A percentile compares a stretch with the other conserved stretches of the same genome.
Evolutionary conservation across 768 basidiomycete species (phyloP).

Genomic region (Suillus cothurnatus): DNA sequence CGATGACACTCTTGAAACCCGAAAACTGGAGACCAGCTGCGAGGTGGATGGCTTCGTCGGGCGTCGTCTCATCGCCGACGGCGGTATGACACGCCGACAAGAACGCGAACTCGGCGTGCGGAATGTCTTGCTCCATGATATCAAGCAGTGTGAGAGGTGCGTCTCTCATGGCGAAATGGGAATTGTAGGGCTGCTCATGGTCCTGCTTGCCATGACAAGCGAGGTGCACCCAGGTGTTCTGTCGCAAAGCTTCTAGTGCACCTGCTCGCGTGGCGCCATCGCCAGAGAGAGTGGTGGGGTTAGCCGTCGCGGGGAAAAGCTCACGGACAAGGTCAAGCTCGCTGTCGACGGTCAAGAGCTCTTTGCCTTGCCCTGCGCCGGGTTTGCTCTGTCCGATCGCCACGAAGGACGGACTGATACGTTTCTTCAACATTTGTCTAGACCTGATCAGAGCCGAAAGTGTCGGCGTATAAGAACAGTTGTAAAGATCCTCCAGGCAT

Average conservation of each 20-base stretch:
- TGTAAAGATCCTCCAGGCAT: background rate
- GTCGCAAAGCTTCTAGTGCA: background rate
- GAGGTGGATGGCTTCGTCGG: background rate
- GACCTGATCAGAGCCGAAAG: background rate
- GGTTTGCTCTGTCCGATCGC: background rate
- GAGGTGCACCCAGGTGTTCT: conserved; percentile 20
- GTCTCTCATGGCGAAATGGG: background rate
- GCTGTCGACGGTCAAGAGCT: background rate
- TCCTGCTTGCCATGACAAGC: conserved; percentile 20
- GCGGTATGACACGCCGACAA: background rate
- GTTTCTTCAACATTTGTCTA: background rate
- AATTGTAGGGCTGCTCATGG: background rate
- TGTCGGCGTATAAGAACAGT: background rate
- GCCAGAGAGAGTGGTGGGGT: background rate
- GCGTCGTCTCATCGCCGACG: background rate
- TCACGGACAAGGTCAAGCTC: background rate
- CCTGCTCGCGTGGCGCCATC: background rate
- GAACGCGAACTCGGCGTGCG: background rate
- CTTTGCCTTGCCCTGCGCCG: background rate
- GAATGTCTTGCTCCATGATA: background rate
- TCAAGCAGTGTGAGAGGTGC: background rate
- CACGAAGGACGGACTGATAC: background rate
- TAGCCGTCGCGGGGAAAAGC: background rate
- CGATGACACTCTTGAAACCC: conserved; percentile 21
- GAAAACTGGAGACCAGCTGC: conserved; percentile 14